phyloP scores from a whole-genome alignment of 768 basidiomycete species.

The Kwoniella shandongensis region DNA sequence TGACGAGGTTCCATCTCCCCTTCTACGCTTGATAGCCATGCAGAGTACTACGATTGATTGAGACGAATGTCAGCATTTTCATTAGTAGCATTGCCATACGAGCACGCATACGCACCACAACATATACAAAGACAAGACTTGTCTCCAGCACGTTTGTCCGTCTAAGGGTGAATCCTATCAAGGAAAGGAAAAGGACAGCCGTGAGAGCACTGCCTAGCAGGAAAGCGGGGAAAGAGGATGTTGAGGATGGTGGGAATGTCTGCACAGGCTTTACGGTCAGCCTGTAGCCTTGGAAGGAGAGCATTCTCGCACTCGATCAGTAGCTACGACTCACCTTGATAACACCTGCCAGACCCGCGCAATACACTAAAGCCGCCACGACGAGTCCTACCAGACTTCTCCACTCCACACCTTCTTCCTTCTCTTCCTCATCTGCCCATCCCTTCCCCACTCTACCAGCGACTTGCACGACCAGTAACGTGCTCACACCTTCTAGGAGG shows the following conservation, averaged over 20 bases:
- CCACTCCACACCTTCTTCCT: slow-evolving; percentile 51
- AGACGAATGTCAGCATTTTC: not conserved
- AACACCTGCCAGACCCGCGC: slow-evolving; percentile 44
- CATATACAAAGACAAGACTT: slow-evolving; percentile 77
- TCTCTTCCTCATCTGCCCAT: slow-evolving; percentile 53
- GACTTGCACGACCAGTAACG: slow-evolving; percentile 50
- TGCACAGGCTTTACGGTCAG: slow-evolving; percentile 4
- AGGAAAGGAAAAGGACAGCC: slow-evolving; percentile 81
- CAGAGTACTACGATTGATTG: slow-evolving; percentile 49
- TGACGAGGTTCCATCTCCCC: slow-evolving; percentile 44
- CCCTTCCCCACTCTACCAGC: slow-evolving; percentile 50
- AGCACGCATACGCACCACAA: slow-evolving; percentile 57
- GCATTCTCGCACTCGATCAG: not conserved
- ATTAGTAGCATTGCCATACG: not conserved
- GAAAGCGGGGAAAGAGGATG: slow-evolving; percentile 82
- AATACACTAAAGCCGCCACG: slow-evolving; percentile 43
- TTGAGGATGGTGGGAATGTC: slow-evolving; percentile 72
- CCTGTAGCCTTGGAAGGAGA: not conserved
- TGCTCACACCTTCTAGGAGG: slow-evolving; percentile 51
- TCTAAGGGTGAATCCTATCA: slow-evolving; percentile 84
- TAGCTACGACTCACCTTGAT: slow-evolving; percentile 32
- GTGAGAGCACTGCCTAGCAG: slow-evolving; percentile 84
- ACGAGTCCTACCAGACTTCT: slow-evolving; percentile 48
- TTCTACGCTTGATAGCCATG: slow-evolving; percentile 52
- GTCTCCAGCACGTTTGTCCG: slow-evolving; percentile 93